phyloP scores from a whole-genome alignment of 2,329 filamentous ascomycete genomes.

The Tolypocladium pustulatum region DNA sequence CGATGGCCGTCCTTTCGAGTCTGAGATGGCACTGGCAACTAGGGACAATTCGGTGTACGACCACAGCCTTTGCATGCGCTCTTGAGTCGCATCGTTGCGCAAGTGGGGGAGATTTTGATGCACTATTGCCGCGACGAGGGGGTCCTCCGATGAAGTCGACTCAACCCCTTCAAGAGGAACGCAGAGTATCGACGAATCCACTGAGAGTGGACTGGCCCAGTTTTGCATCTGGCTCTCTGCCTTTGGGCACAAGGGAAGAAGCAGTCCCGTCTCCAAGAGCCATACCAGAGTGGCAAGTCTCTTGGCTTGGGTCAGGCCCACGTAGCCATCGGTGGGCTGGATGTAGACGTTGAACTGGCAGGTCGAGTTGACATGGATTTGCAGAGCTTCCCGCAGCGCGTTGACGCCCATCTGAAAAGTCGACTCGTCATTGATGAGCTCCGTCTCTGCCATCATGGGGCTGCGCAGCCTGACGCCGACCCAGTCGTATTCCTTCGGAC shows the following conservation, averaged over 20 bases:
- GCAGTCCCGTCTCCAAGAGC: conserved; percentile 6
- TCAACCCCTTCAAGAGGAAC: not conserved
- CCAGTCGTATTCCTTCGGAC: conserved; percentile 13
- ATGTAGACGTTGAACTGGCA: conserved; percentile 9
- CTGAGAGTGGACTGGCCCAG: not conserved
- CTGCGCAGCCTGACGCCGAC: conserved; percentile 15
- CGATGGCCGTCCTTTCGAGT: not conserved
- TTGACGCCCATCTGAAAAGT: not conserved
- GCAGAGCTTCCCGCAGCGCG: conserved; percentile 6
- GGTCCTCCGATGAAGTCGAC: not conserved
- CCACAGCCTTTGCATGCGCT: conserved; percentile 4
- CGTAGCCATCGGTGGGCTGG: not conserved
- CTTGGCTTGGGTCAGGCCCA: conserved; percentile 3
- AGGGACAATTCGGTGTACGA: not conserved
- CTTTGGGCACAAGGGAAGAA: conserved; percentile 1
- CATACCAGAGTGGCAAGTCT: conserved; percentile 7
- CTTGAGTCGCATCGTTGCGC: not conserved
- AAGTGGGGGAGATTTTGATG: conserved; percentile 3
- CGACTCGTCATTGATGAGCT: not conserved
- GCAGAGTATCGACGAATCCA: not conserved
- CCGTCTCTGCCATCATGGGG: conserved; percentile 3
- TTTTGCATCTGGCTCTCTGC: not conserved
- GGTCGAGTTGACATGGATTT: conserved; percentile 14
- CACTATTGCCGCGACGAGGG: not conserved
- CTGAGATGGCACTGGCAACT: not conserved